Base-by-base conservation (phyloP, 2,329 filamentous ascomycete species). In the Cladosporium halotolerans region DNA sequence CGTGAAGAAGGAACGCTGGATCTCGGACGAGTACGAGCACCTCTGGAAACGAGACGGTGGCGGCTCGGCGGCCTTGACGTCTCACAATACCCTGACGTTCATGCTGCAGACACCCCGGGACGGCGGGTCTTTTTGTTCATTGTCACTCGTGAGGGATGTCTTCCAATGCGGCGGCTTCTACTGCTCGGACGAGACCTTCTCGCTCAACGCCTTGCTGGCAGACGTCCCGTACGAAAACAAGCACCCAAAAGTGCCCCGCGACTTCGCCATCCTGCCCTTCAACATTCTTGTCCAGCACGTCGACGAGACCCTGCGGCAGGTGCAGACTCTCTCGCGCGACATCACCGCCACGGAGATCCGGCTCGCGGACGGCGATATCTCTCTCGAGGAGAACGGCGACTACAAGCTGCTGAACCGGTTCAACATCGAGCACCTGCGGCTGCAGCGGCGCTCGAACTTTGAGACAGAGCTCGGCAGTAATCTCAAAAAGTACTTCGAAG, bases 31-130 rank as follows among this genome's bases (percentile, higher is more conserved):
- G 48, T 68, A 66, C 40, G 55, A 61, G 43, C 66, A 68, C 55
- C 62, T 68, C 32, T 68, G 66, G 66, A 57, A 61, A 19, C 58
- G 66, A 36, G 65, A 68, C 45, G 63, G 64, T 31, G 66, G 66
- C 40, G 66, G 66, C 13, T 67, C 65, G 10, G 63, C 66, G 1
- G 57, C 60, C 9, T 52, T 68, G 43, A 63, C 58, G 18, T 64
- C 61, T 8, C 64, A 64, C 57, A 62, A 61, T 23, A 63, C 66
- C 19, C 51, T 68, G 40, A 63, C 62, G 1, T 68, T 68, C 52
- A 56, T 68, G 14, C 56, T 68, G n/a, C 66, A 68, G 49, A 68
- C 66, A 2, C 66, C 66, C 13, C 47, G 66, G 54, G 66, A 68
- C 46, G 63, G 63, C 7, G 55, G 57, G 36, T 66, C 65, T 9